Conservation (phyloP, 1,139 yeast genomes). For the Saccharomycopsis hybrid region DNA sequence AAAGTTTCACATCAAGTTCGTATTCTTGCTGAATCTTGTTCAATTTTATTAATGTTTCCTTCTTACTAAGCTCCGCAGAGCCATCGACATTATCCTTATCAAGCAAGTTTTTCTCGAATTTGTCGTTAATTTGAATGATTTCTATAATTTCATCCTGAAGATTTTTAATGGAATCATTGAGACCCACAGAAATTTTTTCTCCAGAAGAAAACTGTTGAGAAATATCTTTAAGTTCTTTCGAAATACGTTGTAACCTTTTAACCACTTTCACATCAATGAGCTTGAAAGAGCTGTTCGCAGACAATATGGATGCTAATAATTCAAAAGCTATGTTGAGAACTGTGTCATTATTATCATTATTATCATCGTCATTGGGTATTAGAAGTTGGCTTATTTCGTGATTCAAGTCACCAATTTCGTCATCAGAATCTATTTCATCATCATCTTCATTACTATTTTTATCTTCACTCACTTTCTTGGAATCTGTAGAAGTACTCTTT, state of each 20-base stretch:
- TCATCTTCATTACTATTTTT: no score
- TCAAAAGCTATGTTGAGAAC: conserved; percentile 36
- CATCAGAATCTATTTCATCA: conserved; percentile 34
- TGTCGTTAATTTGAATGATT: conserved; percentile 22
- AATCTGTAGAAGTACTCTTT: conserved; percentile 10
- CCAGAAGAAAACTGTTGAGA: not conserved
- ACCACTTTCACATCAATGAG: conserved; percentile 11
- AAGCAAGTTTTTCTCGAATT: conserved; percentile 16
- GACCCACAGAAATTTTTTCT: no score
- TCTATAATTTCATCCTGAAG: conserved; percentile 8
- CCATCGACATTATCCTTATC: conserved; percentile 10
- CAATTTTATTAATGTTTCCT: conserved; percentile 20
- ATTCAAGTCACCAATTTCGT: conserved; percentile 34
- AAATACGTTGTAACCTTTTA: conserved; percentile 25
- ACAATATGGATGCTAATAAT: conserved; percentile 46
- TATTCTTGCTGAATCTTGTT: conserved; percentile 12
- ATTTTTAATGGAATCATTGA: not conserved
- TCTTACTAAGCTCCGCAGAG: conserved; percentile 14
- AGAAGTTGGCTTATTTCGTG: conserved; percentile 21
- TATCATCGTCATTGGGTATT: no score
- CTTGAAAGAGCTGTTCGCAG: conserved; percentile 29
- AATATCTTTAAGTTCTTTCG: not conserved
- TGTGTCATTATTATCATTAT: conserved; percentile 22
- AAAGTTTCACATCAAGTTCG: conserved; percentile 30
- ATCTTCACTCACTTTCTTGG: conserved; percentile 7